Base-by-base conservation (phyloP, 352 stramenopile genomes). In the Phytophthora nicotianae region DNA sequence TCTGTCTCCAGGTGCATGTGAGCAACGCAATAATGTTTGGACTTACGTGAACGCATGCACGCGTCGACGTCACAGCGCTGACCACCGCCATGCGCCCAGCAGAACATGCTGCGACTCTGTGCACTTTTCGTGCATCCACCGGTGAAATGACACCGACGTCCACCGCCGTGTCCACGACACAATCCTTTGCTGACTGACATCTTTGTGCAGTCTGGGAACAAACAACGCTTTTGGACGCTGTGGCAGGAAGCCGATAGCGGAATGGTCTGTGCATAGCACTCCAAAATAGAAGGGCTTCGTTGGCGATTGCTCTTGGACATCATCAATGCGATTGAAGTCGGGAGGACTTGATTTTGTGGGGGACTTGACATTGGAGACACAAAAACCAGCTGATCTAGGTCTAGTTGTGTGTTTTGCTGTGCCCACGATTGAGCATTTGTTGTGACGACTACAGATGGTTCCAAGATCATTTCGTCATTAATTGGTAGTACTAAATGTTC, bases 1-100 rank as follows among this genome's bases (percentile, higher is more conserved):
- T 50, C 43, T 6, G 51, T 54, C 23, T 81, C 77, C 41, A 79
- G 56, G 27, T 78, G 56, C 48, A 85, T 41, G 53, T 93, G 84
- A 1, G 76, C 72, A 37, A 88, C 74, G 23, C 86, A 91, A 43
- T 79, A 90, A 23, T 69, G 75, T 58, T 88, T 88, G 5, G 76
- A 75, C 62, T 93, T 90, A 19, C 82, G 80, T 5, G 62, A 81
- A 19, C 88, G 83, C 67, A 85, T 86, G 63, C 86, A 95, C 9
- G 65, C 45, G 4, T 78, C 58, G 8, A 77, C 80, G 6, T 89
- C 75, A 54, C 86, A 95, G 16, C 83, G 77, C 49, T 87, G 79
- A 8, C 83, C 83, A 41, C 81, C 83, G 17, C 83, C 83, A 26
- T 93, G 83, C 0, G 77, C 76, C 73, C 77, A 87, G 65, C 81